Conservation (phyloP, 345 rosid species). For the Anacardium occidentale region DNA sequence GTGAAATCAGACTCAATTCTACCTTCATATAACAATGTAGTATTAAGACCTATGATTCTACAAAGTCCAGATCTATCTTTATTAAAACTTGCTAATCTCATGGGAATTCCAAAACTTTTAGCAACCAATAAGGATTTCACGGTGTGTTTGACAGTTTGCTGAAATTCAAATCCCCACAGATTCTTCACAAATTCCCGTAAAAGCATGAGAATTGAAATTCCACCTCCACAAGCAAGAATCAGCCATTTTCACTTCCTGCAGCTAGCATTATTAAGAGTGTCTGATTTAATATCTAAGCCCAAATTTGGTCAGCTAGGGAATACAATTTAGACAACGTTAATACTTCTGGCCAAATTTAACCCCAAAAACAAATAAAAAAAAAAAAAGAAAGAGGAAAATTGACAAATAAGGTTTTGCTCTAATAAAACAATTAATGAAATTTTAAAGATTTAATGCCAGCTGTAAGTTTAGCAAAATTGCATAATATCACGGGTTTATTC, state of each 20-base stretch:
- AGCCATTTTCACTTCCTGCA: not conserved
- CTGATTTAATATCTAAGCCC: not conserved
- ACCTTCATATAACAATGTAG: not conserved
- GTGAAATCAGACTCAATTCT: not conserved
- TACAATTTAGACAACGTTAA: not conserved
- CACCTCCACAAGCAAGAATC: not conserved
- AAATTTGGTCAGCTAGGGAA: not conserved
- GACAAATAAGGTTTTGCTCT: not conserved
- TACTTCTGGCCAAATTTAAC: too few species aligned
- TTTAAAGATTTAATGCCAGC: not conserved
- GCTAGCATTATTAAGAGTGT: not conserved
- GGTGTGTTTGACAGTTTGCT: not conserved
- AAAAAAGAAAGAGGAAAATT: not conserved
- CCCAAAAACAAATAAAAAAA: too few species aligned
- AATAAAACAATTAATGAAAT: not conserved
- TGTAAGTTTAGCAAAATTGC: not conserved
- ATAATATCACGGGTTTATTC: too few species aligned
- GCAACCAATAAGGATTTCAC: not conserved
- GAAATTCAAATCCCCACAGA: not conserved
- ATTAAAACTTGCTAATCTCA: not conserved
- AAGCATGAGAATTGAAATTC: not conserved
- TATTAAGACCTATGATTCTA: not conserved
- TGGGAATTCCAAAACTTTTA: not conserved
- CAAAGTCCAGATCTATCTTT: not conserved
- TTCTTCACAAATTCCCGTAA: not conserved